These are phyloP conservation scores for Trypanosoma lewisi DNA, from an alignment of 208 protist species.

Conservation along the genomic window DNA sequence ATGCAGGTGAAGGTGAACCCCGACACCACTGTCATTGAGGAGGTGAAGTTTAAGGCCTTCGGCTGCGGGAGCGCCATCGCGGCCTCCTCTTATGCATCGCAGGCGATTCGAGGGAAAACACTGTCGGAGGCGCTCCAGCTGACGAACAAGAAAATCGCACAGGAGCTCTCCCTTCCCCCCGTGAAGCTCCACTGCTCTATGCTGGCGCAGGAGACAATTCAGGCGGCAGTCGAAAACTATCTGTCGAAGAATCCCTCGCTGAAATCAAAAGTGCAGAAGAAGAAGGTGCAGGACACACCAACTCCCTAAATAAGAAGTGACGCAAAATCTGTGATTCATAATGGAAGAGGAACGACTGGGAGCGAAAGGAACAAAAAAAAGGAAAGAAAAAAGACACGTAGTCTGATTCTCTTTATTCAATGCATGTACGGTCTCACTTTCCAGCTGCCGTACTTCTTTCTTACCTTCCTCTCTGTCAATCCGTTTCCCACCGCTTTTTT, in stretches of 20 bases:
- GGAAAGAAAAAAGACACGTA: slow-evolving; percentile 25
- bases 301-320: not conserved
- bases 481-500: slow-evolving; percentile 5
- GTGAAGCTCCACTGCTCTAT: slow-evolving; percentile 99
- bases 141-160: slow-evolving; percentile 98
- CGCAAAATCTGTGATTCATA: not conserved
- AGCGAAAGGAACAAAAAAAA: slow-evolving; percentile 4
- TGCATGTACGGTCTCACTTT: too few species aligned
- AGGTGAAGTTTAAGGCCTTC: slow-evolving; percentile 99
- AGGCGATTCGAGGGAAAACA: slow-evolving; percentile 97
- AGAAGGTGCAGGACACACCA: slow-evolving; percentile 16
- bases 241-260: slow-evolving; percentile 92
- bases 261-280: slow-evolving; percentile 83
- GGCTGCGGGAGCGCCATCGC: slow-evolving; percentile 99
- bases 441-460: too few species aligned
- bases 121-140: slow-evolving; percentile 96
- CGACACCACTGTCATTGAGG: slow-evolving; percentile 88
- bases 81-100: slow-evolving; percentile 96
- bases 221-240: slow-evolving; percentile 97
- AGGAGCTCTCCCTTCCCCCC: slow-evolving; percentile 97
- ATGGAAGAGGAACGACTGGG: not conserved
- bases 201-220: slow-evolving; percentile 99
- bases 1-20: slow-evolving; percentile 96
- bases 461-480: not conserved
- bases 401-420: too few species aligned